Conservation (phyloP, 805 yeast genomes). For the Yarrowia sp. region DNA sequence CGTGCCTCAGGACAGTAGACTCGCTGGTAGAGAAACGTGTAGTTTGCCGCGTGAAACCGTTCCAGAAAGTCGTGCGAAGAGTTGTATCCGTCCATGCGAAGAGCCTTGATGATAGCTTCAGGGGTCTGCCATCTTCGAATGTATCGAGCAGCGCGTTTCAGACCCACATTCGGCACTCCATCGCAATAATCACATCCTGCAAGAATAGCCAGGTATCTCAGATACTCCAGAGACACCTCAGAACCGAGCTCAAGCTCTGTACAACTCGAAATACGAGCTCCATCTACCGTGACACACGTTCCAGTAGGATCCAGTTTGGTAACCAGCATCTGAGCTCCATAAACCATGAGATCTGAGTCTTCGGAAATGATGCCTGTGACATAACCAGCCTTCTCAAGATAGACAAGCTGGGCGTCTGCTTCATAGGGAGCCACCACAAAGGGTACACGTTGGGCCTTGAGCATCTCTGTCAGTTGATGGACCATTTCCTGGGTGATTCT, state of each 20-base stretch:
- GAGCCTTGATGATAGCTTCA: constrained; percentile 45
- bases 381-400: constrained; percentile 65
- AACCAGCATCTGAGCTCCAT: constrained; percentile 73
- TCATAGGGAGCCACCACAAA: constrained; percentile 96
- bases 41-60: constrained; percentile 62
- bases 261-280: constrained; percentile 52
- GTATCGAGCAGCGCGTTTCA: constrained; percentile 65
- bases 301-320: constrained; percentile 76
- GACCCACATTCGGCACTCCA: constrained; percentile 79
- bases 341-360: constrained; percentile 86
- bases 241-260: constrained; percentile 47
- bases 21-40: constrained; percentile 80
- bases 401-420: constrained; percentile 97
- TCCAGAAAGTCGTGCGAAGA: constrained; percentile 57
- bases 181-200: constrained; percentile 97
- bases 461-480: constrained; percentile 69
- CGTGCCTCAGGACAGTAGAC: constrained; percentile 67
- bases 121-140: constrained; percentile 51
- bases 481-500: constrained; percentile 92
- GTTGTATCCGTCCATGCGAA: constrained; percentile 59
- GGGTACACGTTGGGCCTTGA: constrained; percentile 54
- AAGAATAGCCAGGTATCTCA: constrained; percentile 74
- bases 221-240: constrained; percentile 51
- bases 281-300: constrained; percentile 63
- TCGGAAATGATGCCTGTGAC: constrained; percentile 89